phyloP scores from a whole-genome alignment of 768 basidiomycete species.

The Gloeophyllum trabeum region DNA sequence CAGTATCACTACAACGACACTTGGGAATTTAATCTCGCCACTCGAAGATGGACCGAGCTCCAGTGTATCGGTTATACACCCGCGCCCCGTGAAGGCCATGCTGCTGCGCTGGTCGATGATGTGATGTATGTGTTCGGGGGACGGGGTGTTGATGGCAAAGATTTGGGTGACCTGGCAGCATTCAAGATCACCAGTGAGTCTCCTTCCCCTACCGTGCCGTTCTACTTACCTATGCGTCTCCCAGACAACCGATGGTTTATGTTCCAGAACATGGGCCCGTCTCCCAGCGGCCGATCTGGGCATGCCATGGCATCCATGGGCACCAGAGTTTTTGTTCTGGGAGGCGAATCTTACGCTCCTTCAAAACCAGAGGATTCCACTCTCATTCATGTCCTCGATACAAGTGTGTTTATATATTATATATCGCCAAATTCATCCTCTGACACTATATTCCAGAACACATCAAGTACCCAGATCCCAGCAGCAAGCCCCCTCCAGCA shows the following conservation, averaged over 20 bases:
- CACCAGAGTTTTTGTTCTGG: constrained; percentile 82
- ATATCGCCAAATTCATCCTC: no score
- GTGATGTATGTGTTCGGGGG: constrained; percentile 98
- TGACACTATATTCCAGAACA: constrained; percentile 53
- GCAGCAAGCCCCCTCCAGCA: constrained; percentile 26
- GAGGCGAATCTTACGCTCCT: constrained; percentile 82
- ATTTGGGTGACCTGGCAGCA: constrained; percentile 87
- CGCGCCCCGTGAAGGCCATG: constrained; percentile 90
- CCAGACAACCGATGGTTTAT: constrained; percentile 97
- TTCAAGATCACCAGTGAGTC: constrained; percentile 94
- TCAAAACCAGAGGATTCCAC: constrained; percentile 68
- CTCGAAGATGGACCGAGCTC: constrained; percentile 81
- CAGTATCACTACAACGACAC: constrained; percentile 99
- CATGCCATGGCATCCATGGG: constrained; percentile 98
- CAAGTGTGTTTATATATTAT: constrained; percentile 47
- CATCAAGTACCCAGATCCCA: constrained; percentile 91
- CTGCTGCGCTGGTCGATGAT: constrained; percentile 92
- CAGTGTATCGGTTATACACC: constrained; percentile 96
- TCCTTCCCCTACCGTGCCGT: neutral
- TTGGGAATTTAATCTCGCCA: constrained; percentile 83
- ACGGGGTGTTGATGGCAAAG: constrained; percentile 93
- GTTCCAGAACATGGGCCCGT: constrained; percentile 99
- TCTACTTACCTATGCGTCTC: constrained; percentile 1
- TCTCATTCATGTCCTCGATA: constrained; percentile 87
- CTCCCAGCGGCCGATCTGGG: constrained; percentile 85